Percentiles rank a stretch among this genome's conserved stretches.
Conservation (phyloP, 345 rosid species). For the Dipteronia dyeriana region DNA sequence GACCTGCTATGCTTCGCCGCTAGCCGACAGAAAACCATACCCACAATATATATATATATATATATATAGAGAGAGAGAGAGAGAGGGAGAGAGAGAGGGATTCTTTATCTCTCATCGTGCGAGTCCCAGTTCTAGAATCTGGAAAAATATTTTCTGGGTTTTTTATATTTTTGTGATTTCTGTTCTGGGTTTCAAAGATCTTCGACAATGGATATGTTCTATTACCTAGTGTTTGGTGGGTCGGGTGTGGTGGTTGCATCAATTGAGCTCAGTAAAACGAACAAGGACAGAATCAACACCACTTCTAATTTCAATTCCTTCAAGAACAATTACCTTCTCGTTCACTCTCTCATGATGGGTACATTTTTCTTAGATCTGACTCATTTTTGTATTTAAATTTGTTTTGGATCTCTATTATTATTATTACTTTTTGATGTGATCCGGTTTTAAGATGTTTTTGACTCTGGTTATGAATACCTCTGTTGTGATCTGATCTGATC, state of each 20-base stretch:
- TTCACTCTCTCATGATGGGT: slow-evolving; percentile 97
- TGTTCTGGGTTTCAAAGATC: background rate
- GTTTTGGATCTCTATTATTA: slow-evolving; percentile 4
- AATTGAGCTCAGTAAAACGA: slow-evolving; percentile 68
- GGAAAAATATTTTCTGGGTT: background rate
- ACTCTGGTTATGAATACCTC: background rate
- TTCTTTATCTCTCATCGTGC: background rate
- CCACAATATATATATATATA: background rate
- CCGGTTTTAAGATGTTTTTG: background rate
- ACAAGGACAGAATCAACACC: slow-evolving; percentile 74
- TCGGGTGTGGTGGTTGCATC: slow-evolving; percentile 66
- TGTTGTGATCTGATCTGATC: background rate
- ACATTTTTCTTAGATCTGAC: slow-evolving; percentile 17
- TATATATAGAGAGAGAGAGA: too few species aligned
- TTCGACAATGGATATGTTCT: slow-evolving; percentile 69
- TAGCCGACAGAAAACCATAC: slow-evolving; percentile 3
- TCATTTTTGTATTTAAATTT: background rate
- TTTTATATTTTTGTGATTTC: background rate
- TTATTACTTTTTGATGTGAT: slow-evolving; percentile 12
- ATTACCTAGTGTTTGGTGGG: slow-evolving; percentile 61
- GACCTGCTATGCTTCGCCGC: too few species aligned
- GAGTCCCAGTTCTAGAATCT: background rate
- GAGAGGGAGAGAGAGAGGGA: background rate
- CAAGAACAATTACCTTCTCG: slow-evolving; percentile 84
- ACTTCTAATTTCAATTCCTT: slow-evolving; percentile 76